These are phyloP conservation scores for Aspergillus versicolor DNA, from an alignment of 2,329 filamentous ascomycete genomes.

Conservation along the genomic window DNA sequence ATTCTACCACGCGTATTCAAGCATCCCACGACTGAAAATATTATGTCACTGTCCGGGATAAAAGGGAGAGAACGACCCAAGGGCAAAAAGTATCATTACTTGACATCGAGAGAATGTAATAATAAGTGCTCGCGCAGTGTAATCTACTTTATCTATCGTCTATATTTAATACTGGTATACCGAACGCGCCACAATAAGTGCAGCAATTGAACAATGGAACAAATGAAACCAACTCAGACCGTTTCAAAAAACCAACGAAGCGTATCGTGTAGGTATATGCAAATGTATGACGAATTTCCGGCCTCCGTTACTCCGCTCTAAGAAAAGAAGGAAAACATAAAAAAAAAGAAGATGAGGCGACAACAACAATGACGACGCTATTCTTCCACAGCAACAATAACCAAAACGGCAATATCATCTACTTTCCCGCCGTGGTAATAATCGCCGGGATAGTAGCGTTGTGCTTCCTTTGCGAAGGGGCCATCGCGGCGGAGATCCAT, in stretches of 20 bases:
- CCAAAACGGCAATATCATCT: slow-evolving; percentile 90
- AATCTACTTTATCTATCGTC: neutral
- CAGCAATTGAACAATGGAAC: neutral
- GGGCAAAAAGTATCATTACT: neutral
- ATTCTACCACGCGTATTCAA: too few relatives aligned
- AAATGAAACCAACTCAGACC: neutral
- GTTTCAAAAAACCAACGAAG: neutral
- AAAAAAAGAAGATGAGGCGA: neutral
- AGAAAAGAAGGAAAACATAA: neutral
- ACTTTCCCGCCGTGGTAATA: slow-evolving; percentile 89
- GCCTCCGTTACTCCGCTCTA: neutral
- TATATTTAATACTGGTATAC: neutral
- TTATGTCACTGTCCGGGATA: too few relatives aligned
- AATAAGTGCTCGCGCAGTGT: neutral
- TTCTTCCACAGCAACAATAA: slow-evolving; percentile 71
- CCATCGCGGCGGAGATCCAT: slow-evolving; percentile 79
- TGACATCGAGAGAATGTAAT: neutral
- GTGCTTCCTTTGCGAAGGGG: slow-evolving; percentile 92
- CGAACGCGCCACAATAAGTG: neutral
- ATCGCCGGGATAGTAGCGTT: slow-evolving; percentile 81
- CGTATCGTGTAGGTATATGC: neutral
- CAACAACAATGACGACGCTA: neutral
- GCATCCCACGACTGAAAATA: neutral
- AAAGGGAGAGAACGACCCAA: neutral
- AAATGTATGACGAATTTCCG: neutral